Conservation (phyloP, 345 rosid species). For the Arabis hirsuta region DNA sequence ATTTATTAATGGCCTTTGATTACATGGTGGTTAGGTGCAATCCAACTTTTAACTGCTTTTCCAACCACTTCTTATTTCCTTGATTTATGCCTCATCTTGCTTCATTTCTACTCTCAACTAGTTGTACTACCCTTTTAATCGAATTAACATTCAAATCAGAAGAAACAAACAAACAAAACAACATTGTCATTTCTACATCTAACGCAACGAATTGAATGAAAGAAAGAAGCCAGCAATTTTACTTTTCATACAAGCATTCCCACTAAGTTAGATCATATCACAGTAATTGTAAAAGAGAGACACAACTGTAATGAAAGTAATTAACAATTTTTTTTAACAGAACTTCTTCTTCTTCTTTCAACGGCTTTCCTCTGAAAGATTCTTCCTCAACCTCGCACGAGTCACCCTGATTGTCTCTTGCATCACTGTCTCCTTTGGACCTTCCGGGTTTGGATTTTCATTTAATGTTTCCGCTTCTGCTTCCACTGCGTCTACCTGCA, state of each 20-base stretch:
- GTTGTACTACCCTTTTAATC: constrained; percentile 28
- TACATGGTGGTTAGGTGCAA: constrained; percentile 21
- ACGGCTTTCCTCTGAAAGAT: constrained; percentile 49
- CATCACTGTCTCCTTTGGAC: constrained; percentile 58
- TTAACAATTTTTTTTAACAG: constrained; percentile 7
- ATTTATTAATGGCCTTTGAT: background rate
- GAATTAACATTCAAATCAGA: background rate
- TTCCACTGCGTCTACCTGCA: constrained; percentile 51
- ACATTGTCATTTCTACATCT: constrained; percentile 19
- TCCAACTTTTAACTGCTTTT: constrained; percentile 3
- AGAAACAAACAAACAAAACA: constrained; percentile 29
- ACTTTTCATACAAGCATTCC: constrained; percentile 33
- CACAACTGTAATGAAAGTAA: constrained; percentile 20
- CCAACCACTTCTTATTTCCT: background rate
- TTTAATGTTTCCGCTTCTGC: constrained; percentile 40
- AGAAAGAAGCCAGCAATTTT: constrained; percentile 25
- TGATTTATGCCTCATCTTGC: background rate
- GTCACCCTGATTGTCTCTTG: constrained; percentile 55
- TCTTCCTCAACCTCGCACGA: constrained; percentile 57
- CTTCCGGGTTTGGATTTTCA: constrained; percentile 47
- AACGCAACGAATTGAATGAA: constrained; percentile 21
- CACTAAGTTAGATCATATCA: constrained; percentile 32
- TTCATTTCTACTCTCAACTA: constrained; percentile 38
- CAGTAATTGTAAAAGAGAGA: constrained; percentile 32
- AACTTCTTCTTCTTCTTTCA: constrained; percentile 23